Conservation (phyloP, 192 early-diverging fungal species). For the Hyaloraphidium curvatum region DNA sequence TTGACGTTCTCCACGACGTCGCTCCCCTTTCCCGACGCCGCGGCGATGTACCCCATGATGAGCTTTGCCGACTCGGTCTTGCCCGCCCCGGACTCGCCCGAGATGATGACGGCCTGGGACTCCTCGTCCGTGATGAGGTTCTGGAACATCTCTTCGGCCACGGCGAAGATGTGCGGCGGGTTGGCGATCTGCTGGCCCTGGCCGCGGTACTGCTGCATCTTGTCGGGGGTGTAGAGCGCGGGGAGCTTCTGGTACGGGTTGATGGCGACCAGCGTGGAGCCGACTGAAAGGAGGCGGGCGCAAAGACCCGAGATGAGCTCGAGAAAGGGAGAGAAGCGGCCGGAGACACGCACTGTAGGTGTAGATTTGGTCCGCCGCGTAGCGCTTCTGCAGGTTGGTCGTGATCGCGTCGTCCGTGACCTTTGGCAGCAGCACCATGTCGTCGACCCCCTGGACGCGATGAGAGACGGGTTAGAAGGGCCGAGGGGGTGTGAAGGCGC, state of each 20-base stretch:
- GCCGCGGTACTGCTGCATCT: conserved; percentile 69
- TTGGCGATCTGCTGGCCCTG: conserved; percentile 61
- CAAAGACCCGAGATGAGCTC: not conserved
- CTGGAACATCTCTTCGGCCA: conserved; percentile 76
- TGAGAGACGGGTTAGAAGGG: too few species aligned
- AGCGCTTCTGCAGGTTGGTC: conserved; percentile 71
- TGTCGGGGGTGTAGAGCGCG: conserved; percentile 80
- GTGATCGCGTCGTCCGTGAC: conserved; percentile 90
- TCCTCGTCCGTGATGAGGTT: conserved; percentile 97
- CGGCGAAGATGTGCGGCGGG: conserved; percentile 94
- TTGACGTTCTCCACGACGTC: conserved; percentile 82
- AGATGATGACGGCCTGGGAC: conserved; percentile 97
- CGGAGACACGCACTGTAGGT: conserved; percentile 64
- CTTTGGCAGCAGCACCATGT: conserved; percentile 84
- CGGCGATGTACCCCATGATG: conserved; percentile 95
- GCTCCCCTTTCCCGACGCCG: conserved; percentile 61
- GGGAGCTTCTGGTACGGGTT: conserved; percentile 94
- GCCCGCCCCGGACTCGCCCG: conserved; percentile 86
- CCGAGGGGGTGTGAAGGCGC: too few species aligned
- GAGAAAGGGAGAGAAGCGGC: not conserved
- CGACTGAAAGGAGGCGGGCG: not conserved
- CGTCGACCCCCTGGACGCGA: conserved; percentile 42
- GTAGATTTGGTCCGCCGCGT: conserved; percentile 41
- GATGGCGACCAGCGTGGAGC: conserved; percentile 50
- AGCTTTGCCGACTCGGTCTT: conserved; percentile 67